phyloP scores from a whole-genome alignment of 805 yeast genomes.

The Ogataea ganodermae region DNA sequence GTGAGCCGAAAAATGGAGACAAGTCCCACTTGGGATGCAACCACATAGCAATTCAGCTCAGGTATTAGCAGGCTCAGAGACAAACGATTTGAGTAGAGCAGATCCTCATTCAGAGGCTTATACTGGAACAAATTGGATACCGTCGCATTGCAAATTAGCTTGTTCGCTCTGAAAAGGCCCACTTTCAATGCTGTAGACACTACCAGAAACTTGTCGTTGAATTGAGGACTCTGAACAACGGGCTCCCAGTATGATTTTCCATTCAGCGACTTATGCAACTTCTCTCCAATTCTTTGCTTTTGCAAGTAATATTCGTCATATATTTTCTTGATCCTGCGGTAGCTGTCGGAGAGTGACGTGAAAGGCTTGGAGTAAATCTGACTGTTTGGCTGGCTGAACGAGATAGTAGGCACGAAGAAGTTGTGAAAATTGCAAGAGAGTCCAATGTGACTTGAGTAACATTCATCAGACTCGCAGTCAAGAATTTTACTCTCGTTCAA shows the following conservation, averaged over 20 bases:
- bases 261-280: constrained; percentile 28
- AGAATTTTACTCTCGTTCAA: constrained; percentile 44
- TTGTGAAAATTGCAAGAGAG: constrained; percentile 37
- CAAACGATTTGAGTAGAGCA: constrained; percentile 30
- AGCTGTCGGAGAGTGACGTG: constrained; percentile 30
- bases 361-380: constrained; percentile 12
- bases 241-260: constrained; percentile 34
- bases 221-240: constrained; percentile 18
- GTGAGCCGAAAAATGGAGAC: constrained; percentile 45
- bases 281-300: constrained; percentile 25
- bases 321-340: constrained; percentile 30
- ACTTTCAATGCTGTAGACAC: constrained; percentile 47
- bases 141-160: constrained; percentile 50
- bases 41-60: constrained; percentile 41
- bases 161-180: constrained; percentile 47
- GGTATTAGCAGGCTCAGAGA: constrained; percentile 39
- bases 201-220: constrained; percentile 37
- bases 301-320: constrained; percentile 32
- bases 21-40: constrained; percentile 47
- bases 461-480: constrained; percentile 42
- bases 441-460: constrained; percentile 42
- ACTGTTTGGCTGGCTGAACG: constrained; percentile 19
- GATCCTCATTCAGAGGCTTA: constrained; percentile 40
- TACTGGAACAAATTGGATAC: constrained; percentile 42
- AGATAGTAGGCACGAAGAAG: constrained; percentile 29